Evolutionary conservation across 2,329 filamentous ascomycete genomes (phyloP).

Genomic region (Ceratocystiopsis sp.): DNA sequence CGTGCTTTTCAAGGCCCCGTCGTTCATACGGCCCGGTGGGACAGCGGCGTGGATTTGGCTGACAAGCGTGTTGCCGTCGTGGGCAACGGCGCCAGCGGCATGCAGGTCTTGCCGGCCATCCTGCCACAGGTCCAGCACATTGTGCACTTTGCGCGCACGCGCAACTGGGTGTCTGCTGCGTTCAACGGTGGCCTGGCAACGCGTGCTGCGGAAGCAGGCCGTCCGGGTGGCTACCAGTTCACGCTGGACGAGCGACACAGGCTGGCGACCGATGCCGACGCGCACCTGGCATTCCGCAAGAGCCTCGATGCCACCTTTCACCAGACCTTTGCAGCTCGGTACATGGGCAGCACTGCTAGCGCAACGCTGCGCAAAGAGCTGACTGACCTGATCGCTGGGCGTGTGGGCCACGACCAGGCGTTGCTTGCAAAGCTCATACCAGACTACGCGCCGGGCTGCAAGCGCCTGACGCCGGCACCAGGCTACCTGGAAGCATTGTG

Average conservation of each 20-base stretch:
- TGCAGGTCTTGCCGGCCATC: constrained; percentile 4
- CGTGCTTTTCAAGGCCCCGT: background rate
- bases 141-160: constrained; percentile 6
- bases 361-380: background rate
- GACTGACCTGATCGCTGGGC: constrained; percentile 1
- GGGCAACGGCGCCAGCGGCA: constrained; percentile 7
- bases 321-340: background rate
- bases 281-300: no score
- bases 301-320: constrained; percentile 1
- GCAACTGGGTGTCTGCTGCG: constrained; percentile 4
- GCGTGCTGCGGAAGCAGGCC: no score
- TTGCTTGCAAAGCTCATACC: constrained; percentile 8
- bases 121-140: constrained; percentile 1
- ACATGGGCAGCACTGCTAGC: background rate
- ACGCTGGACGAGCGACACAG: no score
- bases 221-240: no score
- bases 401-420: constrained; percentile 2
- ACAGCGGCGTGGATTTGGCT: background rate
- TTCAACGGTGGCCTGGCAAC: no score
- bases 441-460: constrained; percentile 10
- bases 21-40: background rate
- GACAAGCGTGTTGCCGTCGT: constrained; percentile 6
- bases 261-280: no score
- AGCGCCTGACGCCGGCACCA: constrained; percentile 13
- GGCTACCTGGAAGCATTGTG: constrained; percentile 13